phyloP scores from a whole-genome alignment of 164 flowering plant genomes.

The Warburgia ugandensis region DNA sequence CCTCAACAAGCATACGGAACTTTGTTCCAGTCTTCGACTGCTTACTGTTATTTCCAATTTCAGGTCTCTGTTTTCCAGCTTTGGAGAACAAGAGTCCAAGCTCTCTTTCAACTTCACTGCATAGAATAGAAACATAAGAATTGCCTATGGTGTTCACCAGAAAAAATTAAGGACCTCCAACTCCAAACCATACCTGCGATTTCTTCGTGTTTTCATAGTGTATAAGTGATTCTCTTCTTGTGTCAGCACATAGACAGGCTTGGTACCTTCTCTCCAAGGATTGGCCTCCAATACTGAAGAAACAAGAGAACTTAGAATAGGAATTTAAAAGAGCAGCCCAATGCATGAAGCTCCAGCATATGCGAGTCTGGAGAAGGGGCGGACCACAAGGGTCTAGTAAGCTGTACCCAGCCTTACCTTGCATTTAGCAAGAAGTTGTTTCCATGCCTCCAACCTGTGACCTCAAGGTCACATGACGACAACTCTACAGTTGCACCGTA shows the following conservation, averaged over 20 bases:
- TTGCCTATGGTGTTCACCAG: background rate
- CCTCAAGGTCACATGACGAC: too few species aligned
- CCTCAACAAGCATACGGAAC: conserved; percentile 93
- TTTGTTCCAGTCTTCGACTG: conserved; percentile 40
- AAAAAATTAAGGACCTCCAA: background rate
- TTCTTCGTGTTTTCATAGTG: conserved; percentile 94
- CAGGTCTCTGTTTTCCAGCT: conserved; percentile 43
- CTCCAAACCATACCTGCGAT: conserved; percentile 52
- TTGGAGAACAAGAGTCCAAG: conserved; percentile 81
- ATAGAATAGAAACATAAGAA: conserved; percentile 1
- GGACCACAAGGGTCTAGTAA: too few species aligned
- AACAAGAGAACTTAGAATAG: background rate
- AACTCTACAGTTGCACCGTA: too few species aligned
- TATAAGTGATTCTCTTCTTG: conserved; percentile 82
- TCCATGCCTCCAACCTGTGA: too few species aligned
- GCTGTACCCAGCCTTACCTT: too few species aligned
- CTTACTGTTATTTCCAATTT: conserved; percentile 39
- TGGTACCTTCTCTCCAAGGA: conserved; percentile 85
- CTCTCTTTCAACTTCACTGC: conserved; percentile 94
- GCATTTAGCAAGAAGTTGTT: too few species aligned
- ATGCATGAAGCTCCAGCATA: too few species aligned
- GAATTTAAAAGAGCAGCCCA: too few species aligned
- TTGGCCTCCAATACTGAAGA: conserved; percentile 77
- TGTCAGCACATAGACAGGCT: conserved; percentile 90
- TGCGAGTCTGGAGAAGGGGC: too few species aligned